Evolutionary conservation across 768 basidiomycete species (phyloP).

Genomic region (Hypholoma fasciculare): DNA sequence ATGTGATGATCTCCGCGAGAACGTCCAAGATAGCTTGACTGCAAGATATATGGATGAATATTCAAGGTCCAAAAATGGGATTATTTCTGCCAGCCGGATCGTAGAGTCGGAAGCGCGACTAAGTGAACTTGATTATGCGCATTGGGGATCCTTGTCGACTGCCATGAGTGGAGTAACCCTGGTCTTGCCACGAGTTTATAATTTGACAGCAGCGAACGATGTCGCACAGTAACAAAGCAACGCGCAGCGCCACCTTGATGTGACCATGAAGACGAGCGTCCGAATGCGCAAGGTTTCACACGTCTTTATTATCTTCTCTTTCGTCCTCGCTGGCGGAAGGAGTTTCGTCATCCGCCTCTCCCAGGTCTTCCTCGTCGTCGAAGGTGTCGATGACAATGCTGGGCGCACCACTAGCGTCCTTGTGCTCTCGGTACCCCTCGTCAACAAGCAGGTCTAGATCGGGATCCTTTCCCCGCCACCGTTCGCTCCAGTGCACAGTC

Average conservation of each 20-base stretch:
- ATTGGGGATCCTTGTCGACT: no score
- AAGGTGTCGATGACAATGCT: conserved; percentile 29
- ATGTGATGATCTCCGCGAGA: no score
- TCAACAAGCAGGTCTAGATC: conserved; percentile 39
- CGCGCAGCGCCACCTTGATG: neutral
- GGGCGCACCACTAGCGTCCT: conserved; percentile 10
- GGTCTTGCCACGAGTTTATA: no score
- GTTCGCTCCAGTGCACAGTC: conserved; percentile 34
- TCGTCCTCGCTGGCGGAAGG: conserved; percentile 17
- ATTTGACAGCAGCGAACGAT: neutral
- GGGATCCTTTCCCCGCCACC: conserved; percentile 30
- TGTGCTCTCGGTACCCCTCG: conserved; percentile 28
- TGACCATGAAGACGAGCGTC: no score
- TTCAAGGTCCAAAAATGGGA: neutral
- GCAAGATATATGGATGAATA: neutral
- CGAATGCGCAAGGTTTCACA: neutral
- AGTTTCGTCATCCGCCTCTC: conserved; percentile 23
- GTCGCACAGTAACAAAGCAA: neutral
- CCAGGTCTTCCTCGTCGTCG: conserved; percentile 30
- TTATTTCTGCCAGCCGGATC: neutral
- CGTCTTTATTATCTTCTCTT: conserved; percentile 6
- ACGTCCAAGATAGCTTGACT: no score
- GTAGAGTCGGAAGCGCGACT: neutral
- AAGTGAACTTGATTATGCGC: neutral
- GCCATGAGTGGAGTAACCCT: no score